These are phyloP conservation scores for Huntiella savannae DNA, from an alignment of 2,329 filamentous ascomycete genomes.

Conservation along the genomic window DNA sequence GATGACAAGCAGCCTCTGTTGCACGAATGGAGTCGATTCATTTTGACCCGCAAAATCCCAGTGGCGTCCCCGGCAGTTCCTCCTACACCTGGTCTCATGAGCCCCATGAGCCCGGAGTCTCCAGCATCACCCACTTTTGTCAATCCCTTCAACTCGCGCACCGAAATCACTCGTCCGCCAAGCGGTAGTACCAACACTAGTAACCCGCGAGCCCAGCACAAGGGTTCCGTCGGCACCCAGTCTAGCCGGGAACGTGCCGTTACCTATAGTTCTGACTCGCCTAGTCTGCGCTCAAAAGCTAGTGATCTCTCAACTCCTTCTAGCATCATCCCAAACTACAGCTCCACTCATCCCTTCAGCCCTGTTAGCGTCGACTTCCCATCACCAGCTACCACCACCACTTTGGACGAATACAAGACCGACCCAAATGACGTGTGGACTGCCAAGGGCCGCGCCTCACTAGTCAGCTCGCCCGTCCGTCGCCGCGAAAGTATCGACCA, in stretches of 20 bases:
- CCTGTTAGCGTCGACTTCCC: slow-evolving; percentile 36
- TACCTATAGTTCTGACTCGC: slow-evolving; percentile 37
- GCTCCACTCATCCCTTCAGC: slow-evolving; percentile 6
- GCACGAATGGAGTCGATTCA: slow-evolving; percentile 39
- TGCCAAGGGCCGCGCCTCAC: slow-evolving; percentile 37
- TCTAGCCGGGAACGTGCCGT: slow-evolving; percentile 26
- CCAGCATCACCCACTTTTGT: slow-evolving; percentile 34
- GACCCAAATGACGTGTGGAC: slow-evolving; percentile 41
- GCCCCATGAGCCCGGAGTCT: slow-evolving; percentile 19
- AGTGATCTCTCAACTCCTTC: slow-evolving; percentile 44
- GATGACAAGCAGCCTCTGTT: slow-evolving; percentile 34
- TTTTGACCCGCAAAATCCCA: slow-evolving; percentile 24
- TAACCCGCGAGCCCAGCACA: slow-evolving; percentile 23
- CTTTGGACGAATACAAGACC: slow-evolving; percentile 30
- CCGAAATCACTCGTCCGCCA: slow-evolving; percentile 24
- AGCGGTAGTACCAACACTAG: slow-evolving; percentile 23
- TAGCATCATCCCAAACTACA: slow-evolving; percentile 18
- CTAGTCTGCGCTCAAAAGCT: slow-evolving; percentile 40
- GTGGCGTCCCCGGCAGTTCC: not conserved
- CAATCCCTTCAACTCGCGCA: slow-evolving; percentile 30
- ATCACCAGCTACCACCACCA: slow-evolving; percentile 31
- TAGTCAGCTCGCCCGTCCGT: slow-evolving; percentile 36
- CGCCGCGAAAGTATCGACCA: slow-evolving; percentile 33
- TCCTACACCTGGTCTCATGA: slow-evolving; percentile 14
- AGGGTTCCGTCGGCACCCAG: slow-evolving; percentile 28